Evolutionary conservation across 2,329 filamentous ascomycete genomes (phyloP).

Genomic region (Aspergillus texensis): DNA sequence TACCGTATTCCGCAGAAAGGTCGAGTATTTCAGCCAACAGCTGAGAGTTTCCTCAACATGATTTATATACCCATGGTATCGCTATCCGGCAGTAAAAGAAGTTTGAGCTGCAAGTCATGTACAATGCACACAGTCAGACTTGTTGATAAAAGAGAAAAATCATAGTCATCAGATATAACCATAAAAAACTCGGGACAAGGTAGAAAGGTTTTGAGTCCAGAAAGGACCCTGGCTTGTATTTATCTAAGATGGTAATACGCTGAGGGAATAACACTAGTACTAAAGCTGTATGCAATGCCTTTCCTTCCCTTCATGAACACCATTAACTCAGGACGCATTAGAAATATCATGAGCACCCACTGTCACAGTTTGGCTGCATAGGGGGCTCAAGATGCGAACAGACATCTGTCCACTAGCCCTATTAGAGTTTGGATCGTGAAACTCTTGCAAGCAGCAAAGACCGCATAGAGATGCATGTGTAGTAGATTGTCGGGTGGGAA

Average conservation of each 20-base stretch:
- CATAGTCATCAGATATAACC: background rate
- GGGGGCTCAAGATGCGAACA: background rate
- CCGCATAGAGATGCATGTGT: background rate
- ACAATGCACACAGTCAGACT: background rate
- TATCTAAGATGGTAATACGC: background rate
- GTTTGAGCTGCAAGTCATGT: background rate
- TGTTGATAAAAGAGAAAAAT: background rate
- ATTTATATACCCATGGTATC: slow-evolving; percentile 1
- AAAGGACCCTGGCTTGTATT: background rate
- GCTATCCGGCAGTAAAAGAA: background rate
- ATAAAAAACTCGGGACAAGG: background rate
- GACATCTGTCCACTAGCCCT: background rate
- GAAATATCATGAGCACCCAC: background rate
- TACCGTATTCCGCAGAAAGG: background rate
- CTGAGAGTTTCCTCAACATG: background rate
- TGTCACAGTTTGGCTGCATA: background rate
- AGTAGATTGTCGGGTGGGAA: background rate
- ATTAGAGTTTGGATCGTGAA: background rate
- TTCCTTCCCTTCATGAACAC: background rate
- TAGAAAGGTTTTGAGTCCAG: background rate
- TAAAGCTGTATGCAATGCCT: background rate
- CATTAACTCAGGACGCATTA: background rate
- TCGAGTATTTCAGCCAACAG: background rate
- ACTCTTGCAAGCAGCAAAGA: background rate
- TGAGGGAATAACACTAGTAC: background rate